phyloP scores from a whole-genome alignment of 257 asterid species.

The Solanum lycopersicoides region DNA sequence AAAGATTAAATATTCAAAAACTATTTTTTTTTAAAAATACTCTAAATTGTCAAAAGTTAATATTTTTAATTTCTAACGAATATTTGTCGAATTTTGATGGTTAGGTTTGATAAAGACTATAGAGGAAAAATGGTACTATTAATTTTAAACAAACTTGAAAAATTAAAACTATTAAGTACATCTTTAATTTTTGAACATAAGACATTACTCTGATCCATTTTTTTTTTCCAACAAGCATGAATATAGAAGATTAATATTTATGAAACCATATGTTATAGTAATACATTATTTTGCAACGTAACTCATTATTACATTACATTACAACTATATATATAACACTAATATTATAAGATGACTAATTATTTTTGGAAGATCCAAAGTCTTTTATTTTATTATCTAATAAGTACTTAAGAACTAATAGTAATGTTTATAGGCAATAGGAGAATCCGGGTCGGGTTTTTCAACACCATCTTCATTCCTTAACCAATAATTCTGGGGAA shows the following conservation, averaged over 20 bases:
- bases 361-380: neutral
- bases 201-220: neutral
- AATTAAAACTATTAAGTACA: neutral
- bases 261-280: neutral
- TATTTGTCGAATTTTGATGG: no score
- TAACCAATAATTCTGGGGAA: conserved; percentile 22
- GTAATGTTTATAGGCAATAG: neutral
- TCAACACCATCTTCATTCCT: conserved; percentile 41
- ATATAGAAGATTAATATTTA: neutral
- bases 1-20: no score
- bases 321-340: neutral
- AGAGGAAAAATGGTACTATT: no score
- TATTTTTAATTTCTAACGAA: no score
- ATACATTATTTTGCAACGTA: neutral
- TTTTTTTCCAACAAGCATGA: neutral
- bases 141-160: neutral
- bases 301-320: neutral
- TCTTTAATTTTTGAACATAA: neutral
- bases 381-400: neutral
- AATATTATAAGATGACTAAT: neutral
- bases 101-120: neutral
- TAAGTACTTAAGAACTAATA: neutral
- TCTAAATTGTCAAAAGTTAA: no score
- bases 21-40: no score
- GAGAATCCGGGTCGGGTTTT: neutral